Evolutionary conservation across 164 flowering plant genomes (phyloP).

Genomic region (Hamamelis virginiana): DNA sequence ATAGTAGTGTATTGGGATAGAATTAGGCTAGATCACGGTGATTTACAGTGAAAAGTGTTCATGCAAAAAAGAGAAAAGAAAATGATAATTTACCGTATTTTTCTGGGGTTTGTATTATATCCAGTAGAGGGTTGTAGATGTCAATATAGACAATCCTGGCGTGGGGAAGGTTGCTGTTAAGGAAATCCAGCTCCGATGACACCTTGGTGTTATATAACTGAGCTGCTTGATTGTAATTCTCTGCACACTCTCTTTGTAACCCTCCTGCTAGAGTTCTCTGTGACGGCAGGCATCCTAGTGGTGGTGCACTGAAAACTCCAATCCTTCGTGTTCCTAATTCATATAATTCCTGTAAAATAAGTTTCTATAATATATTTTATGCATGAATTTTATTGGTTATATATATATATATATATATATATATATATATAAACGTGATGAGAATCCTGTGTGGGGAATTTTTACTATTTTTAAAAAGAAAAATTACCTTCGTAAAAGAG

Average conservation of each 20-base stretch:
- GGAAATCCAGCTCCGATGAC: conserved; percentile 10
- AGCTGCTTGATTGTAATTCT: conserved; percentile 28
- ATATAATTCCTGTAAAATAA: too few relatives aligned
- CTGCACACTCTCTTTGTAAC: conserved; percentile 29
- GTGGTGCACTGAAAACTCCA: conserved; percentile 37
- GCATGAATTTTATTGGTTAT: too few relatives aligned
- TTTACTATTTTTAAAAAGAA: not conserved
- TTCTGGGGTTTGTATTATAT: conserved; percentile 30
- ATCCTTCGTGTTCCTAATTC: conserved; percentile 48
- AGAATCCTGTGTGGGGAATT: too few relatives aligned
- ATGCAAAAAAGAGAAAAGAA: too few relatives aligned
- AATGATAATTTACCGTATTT: conserved; percentile 43
- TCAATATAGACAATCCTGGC: conserved; percentile 36
- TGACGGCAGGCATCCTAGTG: conserved; percentile 58
- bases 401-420: too few relatives aligned
- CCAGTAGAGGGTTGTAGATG: conserved; percentile 32
- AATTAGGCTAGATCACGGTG: too few relatives aligned
- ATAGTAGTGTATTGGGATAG: too few relatives aligned
- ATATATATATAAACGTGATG: not conserved
- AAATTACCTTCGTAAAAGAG: not conserved
- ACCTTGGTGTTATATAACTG: conserved; percentile 34
- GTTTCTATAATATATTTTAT: too few relatives aligned
- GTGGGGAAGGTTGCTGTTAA: conserved; percentile 9
- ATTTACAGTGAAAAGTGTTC: too few relatives aligned
- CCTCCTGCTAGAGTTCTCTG: too few relatives aligned